Evolutionary conservation across 495 filamentous ascomycete species (phyloP).

Genomic region (Chaetomidium leptoderma): DNA sequence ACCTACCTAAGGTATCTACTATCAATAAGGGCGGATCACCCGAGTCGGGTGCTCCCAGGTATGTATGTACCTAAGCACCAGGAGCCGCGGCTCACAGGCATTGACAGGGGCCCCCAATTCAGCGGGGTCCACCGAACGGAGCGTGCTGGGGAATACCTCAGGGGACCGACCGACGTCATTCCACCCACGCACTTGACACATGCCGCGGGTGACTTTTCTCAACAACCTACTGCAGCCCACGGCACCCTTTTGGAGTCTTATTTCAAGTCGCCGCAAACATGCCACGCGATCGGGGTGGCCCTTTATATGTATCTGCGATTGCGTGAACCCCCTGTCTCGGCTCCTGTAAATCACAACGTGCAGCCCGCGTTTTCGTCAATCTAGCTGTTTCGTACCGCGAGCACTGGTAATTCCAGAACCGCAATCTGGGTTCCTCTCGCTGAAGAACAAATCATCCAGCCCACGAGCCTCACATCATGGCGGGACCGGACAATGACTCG

Average conservation of each 20-base stretch:
- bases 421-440: background rate
- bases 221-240: background rate
- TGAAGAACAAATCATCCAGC: background rate
- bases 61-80: too few species aligned
- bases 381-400: too few species aligned
- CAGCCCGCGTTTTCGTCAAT: too few species aligned
- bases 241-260: background rate
- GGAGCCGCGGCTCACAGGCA: slow-evolving; percentile 1
- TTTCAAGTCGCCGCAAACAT: slow-evolving; percentile 2
- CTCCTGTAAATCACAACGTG: too few species aligned
- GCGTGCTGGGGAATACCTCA: background rate
- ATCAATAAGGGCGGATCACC: too few species aligned
- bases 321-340: too few species aligned
- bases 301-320: too few species aligned
- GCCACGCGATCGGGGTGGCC: too few species aligned
- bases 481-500: slow-evolving; percentile 14
- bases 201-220: background rate
- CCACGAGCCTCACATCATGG: slow-evolving; percentile 23
- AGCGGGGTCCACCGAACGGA: background rate
- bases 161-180: slow-evolving; percentile 26
- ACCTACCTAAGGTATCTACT: too few species aligned
- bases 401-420: too few species aligned
- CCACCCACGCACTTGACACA: slow-evolving; percentile 1
- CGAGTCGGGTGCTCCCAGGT: too few species aligned
- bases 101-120: background rate